Evolutionary conservation across 2,329 filamentous ascomycete species (phyloP), one percentile per base, ranked within the genome.

Genomic region (Akanthomyces muscarius): DNA sequence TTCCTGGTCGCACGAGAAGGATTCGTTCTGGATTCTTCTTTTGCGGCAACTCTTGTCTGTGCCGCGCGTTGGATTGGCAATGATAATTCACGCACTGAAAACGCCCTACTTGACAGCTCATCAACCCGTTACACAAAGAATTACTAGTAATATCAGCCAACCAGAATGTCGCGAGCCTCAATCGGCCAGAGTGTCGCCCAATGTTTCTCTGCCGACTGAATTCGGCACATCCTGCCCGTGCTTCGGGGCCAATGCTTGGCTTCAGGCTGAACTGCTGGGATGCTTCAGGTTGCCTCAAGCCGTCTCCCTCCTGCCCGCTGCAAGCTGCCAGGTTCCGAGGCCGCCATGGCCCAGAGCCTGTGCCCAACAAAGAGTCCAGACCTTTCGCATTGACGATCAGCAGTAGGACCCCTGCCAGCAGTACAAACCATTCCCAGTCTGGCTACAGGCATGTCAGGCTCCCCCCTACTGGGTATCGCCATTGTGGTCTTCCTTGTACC

Each of bases 311-410:
- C 28, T 16, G 53, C 25, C 38, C 41, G 14, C 16, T 50, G 28
- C 8, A 30, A 52, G 30, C 54, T 16, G 30, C 55, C 55, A 38
- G 44, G 21, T 28, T 30, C 25, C 42, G 13, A 16, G 4, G 55
- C 45, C 45, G 23, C 47, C 57, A 60, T 51, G 47, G 14, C 45
- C 45, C 30, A n/a, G 36, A 6, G 21, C 36, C 14, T 28, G 23
- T 36, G 25, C 18, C 55, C 28, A 36, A 7, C 33, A 41, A 36
- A 33, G 44, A 59, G 57, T 60, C 57, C 47, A 51, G 57, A 60
- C 57, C 57, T 51, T 51, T 51, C 44, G 56, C 57, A 60, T 52
- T 52, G 57, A 60, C 45, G 57, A 60, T 60, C 57, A 60, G 14
- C 36, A 58, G 36, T 6, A n/a, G 8, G 23, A 60, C 38, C 57